A percentile compares a stretch with the other conserved stretches of the same genome.
Evolutionary conservation across 1,284 basidiomycete genomes (phyloP).

Genomic region (Leccinum subrobustum): DNA sequence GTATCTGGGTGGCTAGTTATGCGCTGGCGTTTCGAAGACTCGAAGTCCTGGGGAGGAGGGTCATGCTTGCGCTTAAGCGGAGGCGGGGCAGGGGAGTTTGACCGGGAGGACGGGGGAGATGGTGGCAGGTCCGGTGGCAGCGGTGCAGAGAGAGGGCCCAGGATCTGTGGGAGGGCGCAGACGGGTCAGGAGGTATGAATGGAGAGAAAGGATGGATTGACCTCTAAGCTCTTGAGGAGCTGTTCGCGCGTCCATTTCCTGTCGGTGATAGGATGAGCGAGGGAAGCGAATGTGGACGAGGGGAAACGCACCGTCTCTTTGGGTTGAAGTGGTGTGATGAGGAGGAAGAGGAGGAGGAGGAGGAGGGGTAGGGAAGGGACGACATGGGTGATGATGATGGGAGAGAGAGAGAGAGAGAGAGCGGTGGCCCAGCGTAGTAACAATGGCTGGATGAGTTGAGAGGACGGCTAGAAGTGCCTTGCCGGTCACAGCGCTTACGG

Average conservation of each 20-base stretch:
- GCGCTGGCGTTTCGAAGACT: slow-evolving; percentile 57
- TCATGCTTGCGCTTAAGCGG: slow-evolving; percentile 61
- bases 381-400: slow-evolving; percentile 38
- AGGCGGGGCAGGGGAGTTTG: slow-evolving; percentile 53
- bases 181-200: slow-evolving; percentile 14
- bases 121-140: slow-evolving; percentile 64
- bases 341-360: slow-evolving; percentile 21
- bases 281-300: slow-evolving; percentile 24
- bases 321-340: slow-evolving; percentile 19
- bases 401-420: slow-evolving; percentile 31
- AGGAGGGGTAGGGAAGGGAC: slow-evolving; percentile 23
- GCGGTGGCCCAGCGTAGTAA: slow-evolving; percentile 34
- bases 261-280: slow-evolving; percentile 30
- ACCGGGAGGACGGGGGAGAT: slow-evolving; percentile 64
- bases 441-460: slow-evolving; percentile 38
- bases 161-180: slow-evolving; percentile 44
- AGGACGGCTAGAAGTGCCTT: slow-evolving; percentile 37
- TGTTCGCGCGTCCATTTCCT: slow-evolving; percentile 61
- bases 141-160: slow-evolving; percentile 52
- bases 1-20: slow-evolving; percentile 39
- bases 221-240: slow-evolving; percentile 61
- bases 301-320: slow-evolving; percentile 39
- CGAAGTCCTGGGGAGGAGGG: slow-evolving; percentile 38
- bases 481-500: slow-evolving; percentile 38
- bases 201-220: slow-evolving; percentile 22